Conservation (phyloP, 2,329 filamentous ascomycete genomes). For the Botrytis elliptica region DNA sequence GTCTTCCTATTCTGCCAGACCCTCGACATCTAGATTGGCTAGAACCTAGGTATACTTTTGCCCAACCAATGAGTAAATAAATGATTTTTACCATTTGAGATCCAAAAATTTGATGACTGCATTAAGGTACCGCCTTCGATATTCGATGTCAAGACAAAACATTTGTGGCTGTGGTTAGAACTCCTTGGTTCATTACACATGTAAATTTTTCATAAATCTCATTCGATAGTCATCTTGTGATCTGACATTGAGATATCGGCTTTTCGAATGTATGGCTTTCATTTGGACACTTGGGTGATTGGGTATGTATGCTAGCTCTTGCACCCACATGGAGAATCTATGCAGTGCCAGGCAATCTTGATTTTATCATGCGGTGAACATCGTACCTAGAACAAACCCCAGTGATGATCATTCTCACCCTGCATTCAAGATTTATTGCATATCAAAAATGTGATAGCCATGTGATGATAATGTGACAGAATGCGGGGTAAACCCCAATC, state of each 20-base stretch:
- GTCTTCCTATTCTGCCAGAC: too few relatives aligned
- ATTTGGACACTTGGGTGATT: not conserved
- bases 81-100: not conserved
- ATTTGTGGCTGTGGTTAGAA: not conserved
- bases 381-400: not conserved
- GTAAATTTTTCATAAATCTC: accelerated
- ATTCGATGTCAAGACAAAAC: not conserved
- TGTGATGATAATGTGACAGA: not conserved
- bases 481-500: slow-evolving; percentile 6
- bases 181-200: not conserved
- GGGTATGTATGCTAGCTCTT: not conserved
- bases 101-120: not conserved
- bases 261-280: not conserved
- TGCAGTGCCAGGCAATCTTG: not conserved
- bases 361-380: not conserved
- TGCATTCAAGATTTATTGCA: not conserved
- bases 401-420: not conserved
- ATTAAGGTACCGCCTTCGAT: not conserved
- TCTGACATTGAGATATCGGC: not conserved
- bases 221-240: not conserved
- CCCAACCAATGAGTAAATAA: not conserved
- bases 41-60: not conserved
- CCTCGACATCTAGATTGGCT: not conserved
- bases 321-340: not conserved
- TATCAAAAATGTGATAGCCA: not conserved